phyloP scores from a whole-genome alignment of 164 flowering plant genomes.

The Euptelea pleiosperma region DNA sequence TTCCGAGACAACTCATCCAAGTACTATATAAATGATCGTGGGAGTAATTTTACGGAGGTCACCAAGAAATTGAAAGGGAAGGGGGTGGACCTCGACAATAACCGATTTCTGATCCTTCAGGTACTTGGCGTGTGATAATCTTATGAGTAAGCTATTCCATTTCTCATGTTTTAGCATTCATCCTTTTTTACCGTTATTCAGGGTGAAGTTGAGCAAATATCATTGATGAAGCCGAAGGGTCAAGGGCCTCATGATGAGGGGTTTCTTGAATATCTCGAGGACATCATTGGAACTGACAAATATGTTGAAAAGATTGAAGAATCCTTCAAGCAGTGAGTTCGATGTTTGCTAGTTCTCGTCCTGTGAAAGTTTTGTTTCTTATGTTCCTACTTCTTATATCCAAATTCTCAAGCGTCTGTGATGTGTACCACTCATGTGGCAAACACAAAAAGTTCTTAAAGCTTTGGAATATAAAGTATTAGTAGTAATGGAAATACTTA shows the following conservation, averaged over 20 bases:
- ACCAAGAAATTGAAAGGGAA: slow-evolving; percentile 83
- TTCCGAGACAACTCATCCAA: slow-evolving; percentile 90
- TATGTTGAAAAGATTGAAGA: slow-evolving; percentile 93
- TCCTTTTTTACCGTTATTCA: slow-evolving; percentile 20
- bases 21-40: slow-evolving; percentile 74
- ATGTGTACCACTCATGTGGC: no score
- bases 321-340: slow-evolving; percentile 70
- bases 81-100: slow-evolving; percentile 96
- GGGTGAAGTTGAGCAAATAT: slow-evolving; percentile 99
- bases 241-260: slow-evolving; percentile 98
- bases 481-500: no score
- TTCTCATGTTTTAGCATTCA: not conserved
- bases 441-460: no score
- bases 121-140: slow-evolving; percentile 26
- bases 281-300: slow-evolving; percentile 93
- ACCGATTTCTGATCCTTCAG: slow-evolving; percentile 95
- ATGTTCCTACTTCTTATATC: no score
- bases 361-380: no score
- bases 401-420: no score
- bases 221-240: slow-evolving; percentile 95
- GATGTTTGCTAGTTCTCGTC: no score
- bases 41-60: slow-evolving; percentile 89
- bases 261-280: slow-evolving; percentile 94
- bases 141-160: not conserved
- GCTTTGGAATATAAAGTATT: no score